Conservation (phyloP, 2,329 filamentous ascomycete genomes). For the Penicillium sp. region DNA sequence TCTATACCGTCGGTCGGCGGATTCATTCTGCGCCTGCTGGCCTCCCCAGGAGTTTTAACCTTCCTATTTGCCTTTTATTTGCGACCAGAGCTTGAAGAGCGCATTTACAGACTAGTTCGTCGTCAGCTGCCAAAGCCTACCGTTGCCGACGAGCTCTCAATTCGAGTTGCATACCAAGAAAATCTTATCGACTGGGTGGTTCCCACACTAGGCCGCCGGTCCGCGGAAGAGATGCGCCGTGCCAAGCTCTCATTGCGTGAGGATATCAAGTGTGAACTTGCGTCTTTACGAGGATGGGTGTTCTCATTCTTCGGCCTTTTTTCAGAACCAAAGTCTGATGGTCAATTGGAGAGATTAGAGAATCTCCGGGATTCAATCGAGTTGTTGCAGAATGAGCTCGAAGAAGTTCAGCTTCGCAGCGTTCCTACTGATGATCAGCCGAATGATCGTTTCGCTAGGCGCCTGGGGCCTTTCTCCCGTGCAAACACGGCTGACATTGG, state of each 20-base stretch:
- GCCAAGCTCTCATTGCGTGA: conserved; percentile 33
- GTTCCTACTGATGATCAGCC: conserved; percentile 12
- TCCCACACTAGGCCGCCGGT: conserved; percentile 36
- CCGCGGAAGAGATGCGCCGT: conserved; percentile 39
- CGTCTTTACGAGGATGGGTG: conserved; percentile 30
- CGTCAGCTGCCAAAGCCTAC: conserved; percentile 40
- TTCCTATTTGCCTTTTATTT: conserved; percentile 35
- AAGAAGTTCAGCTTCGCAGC: conserved; percentile 15
- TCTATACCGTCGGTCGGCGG: conserved; percentile 26
- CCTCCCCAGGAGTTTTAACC: conserved; percentile 34
- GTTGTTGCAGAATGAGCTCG: conserved; percentile 28
- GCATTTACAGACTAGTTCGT: conserved; percentile 39
- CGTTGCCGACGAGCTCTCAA: conserved; percentile 39
- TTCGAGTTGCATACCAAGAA: conserved; percentile 41
- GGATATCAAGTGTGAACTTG: conserved; percentile 37
- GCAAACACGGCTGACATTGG: conserved; percentile 11
- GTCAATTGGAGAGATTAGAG: conserved; percentile 24
- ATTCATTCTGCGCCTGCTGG: conserved; percentile 27
- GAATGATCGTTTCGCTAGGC: conserved; percentile 10
- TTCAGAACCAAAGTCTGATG: conserved; percentile 8
- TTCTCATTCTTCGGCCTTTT: conserved; percentile 29
- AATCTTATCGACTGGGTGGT: conserved; percentile 43
- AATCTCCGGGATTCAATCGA: conserved; percentile 30
- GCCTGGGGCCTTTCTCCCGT: conserved; percentile 15
- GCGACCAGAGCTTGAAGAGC: conserved; percentile 36